Percentiles rank a stretch among this genome's conserved stretches.
These are phyloP conservation scores for Microcyclospora tardicrescens DNA, from an alignment of 2,329 filamentous ascomycete genomes.

Conservation along the genomic window DNA sequence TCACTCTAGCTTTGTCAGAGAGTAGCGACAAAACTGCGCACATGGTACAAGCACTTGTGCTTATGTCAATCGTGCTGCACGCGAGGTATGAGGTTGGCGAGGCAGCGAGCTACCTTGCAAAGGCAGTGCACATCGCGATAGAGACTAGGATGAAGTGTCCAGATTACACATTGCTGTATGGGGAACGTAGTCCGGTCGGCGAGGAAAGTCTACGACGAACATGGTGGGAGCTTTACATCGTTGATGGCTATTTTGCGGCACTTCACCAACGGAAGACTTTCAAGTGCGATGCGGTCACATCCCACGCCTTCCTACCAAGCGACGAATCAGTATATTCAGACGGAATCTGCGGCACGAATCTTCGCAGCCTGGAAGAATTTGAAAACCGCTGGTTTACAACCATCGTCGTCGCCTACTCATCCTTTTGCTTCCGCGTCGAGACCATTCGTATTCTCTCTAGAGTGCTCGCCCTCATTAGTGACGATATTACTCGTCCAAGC, in stretches of 20 bases:
- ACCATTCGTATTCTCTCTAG: slow-evolving; percentile 66
- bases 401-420: slow-evolving; percentile 61
- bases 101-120: slow-evolving; percentile 52
- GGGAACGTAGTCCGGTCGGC: slow-evolving; percentile 50
- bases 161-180: slow-evolving; percentile 51
- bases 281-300: slow-evolving; percentile 51
- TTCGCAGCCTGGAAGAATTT: slow-evolving; percentile 58
- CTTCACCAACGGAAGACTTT: slow-evolving; percentile 62
- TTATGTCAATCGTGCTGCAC: slow-evolving; percentile 67
- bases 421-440: slow-evolving; percentile 73
- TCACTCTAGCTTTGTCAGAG: slow-evolving; percentile 4
- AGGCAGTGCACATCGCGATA: slow-evolving; percentile 58
- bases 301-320: slow-evolving; percentile 56
- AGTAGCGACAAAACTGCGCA: slow-evolving; percentile 27
- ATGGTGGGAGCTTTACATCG: slow-evolving; percentile 79
- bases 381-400: slow-evolving; percentile 64
- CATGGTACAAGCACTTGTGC: slow-evolving; percentile 61
- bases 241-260: slow-evolving; percentile 73
- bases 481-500: slow-evolving; percentile 21
- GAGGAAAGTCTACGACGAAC: slow-evolving; percentile 79
- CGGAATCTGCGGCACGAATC: slow-evolving; percentile 32
- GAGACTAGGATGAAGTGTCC: slow-evolving; percentile 63
- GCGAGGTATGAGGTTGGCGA: slow-evolving; percentile 53
- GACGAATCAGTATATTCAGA: no score
- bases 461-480: slow-evolving; percentile 43